Evolutionary conservation across 176 grass and related monocot species (phyloP).

Genomic region (Triticum urartu): DNA sequence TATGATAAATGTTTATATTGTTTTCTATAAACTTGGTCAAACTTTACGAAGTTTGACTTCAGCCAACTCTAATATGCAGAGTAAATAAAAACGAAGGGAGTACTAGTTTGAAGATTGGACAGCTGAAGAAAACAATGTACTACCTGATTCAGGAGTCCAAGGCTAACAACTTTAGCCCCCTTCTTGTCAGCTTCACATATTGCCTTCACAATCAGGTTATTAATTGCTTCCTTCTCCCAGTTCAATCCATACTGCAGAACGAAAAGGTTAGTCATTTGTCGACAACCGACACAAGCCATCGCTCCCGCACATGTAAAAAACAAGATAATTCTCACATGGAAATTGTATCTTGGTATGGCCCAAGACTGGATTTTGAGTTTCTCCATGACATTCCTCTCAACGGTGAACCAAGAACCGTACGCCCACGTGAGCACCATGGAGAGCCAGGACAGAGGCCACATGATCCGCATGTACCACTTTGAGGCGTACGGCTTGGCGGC

Average conservation of each 20-base stretch:
- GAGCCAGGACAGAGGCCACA: conserved; percentile 51
- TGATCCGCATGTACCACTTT: conserved; percentile 42
- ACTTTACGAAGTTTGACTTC: no score
- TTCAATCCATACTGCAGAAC: conserved; percentile 46
- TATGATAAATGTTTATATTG: no score
- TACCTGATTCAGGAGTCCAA: conserved; percentile 73
- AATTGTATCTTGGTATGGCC: conserved; percentile 72
- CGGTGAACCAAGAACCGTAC: conserved; percentile 53
- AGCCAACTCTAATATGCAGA: no score
- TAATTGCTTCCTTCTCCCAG: conserved; percentile 58
- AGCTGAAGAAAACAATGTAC: conserved; percentile 18
- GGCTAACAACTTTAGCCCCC: conserved; percentile 57
- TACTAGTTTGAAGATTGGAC: neutral
- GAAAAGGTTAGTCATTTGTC: neutral
- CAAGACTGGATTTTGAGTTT: conserved; percentile 65
- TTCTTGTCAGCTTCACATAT: conserved; percentile 58
- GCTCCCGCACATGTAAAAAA: neutral
- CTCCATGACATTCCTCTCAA: conserved; percentile 53
- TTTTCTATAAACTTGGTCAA: no score
- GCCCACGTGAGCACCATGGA: conserved; percentile 54
- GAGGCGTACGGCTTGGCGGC: conserved; percentile 56
- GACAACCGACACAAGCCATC: neutral
- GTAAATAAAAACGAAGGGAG: no score
- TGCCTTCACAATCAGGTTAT: conserved; percentile 60
- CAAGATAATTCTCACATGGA: conserved; percentile 43